Percentiles rank a stretch among this genome's conserved stretches.
These are phyloP conservation scores for Candida dubliniensis DNA, from an alignment of 1,139 yeast species.

Conservation along the genomic window DNA sequence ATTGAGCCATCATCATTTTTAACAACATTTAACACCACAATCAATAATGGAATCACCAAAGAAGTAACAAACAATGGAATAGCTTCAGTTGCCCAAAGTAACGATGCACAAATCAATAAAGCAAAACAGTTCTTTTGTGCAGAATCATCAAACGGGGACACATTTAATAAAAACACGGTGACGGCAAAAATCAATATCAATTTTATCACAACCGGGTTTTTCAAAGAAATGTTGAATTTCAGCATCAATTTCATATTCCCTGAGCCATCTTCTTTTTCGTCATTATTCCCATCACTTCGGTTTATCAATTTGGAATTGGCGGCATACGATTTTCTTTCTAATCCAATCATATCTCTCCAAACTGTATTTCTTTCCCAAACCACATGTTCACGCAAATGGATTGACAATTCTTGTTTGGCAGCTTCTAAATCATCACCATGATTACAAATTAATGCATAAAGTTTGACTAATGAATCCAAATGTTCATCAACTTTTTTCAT, in stretches of 20 bases:
- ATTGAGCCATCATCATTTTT: conserved; percentile 58
- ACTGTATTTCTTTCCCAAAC: conserved; percentile 76
- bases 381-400: conserved; percentile 67
- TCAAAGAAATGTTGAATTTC: conserved; percentile 39
- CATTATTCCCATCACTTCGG: conserved; percentile 16
- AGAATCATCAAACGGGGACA: conserved; percentile 57
- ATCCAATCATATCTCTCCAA: conserved; percentile 81
- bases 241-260: conserved; percentile 14
- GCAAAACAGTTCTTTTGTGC: conserved; percentile 70
- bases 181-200: conserved; percentile 42
- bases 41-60: conserved; percentile 59
- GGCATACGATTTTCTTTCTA: conserved; percentile 64
- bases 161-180: conserved; percentile 49
- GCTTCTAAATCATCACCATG: conserved; percentile 42
- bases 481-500: conserved; percentile 45
- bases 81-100: conserved; percentile 74
- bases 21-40: conserved; percentile 53
- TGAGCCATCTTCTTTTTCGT: conserved; percentile 16
- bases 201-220: conserved; percentile 47
- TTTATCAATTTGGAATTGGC: conserved; percentile 28
- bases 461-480: conserved; percentile 33
- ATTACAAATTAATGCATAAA: conserved; percentile 45
- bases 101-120: conserved; percentile 64
- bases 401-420: conserved; percentile 52
- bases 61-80: conserved; percentile 71